Evolutionary conservation across 2,329 filamentous ascomycete species (phyloP).

Genomic region (Podosphaera xanthii): DNA sequence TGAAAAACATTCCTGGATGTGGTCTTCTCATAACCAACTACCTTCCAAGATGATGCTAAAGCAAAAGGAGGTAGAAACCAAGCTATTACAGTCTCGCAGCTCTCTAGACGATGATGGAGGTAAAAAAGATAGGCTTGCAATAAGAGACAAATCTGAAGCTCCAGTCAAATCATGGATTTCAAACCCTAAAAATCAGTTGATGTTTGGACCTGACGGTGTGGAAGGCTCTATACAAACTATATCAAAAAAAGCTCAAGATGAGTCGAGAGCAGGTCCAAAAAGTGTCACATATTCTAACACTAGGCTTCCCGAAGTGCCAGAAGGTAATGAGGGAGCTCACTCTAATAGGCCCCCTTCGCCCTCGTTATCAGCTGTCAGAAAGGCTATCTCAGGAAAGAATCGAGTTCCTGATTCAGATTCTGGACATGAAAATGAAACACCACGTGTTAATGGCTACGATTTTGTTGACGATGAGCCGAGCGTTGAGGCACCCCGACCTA

Average conservation of each 20-base stretch:
- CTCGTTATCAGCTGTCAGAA: slow-evolving; percentile 61
- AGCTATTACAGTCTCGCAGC: slow-evolving; percentile 22
- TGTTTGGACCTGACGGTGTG: slow-evolving; percentile 55
- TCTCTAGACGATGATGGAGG: slow-evolving; percentile 31
- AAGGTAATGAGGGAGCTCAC: slow-evolving; percentile 14
- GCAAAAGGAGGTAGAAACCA: slow-evolving; percentile 37
- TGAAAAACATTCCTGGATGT: slow-evolving; percentile 75
- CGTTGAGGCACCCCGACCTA: slow-evolving; percentile 20
- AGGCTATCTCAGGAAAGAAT: slow-evolving; percentile 57
- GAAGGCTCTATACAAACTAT: slow-evolving; percentile 37
- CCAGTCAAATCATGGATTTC: slow-evolving; percentile 61
- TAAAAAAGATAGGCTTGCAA: slow-evolving; percentile 33
- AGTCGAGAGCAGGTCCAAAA: slow-evolving; percentile 54
- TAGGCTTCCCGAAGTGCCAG: slow-evolving; percentile 34
- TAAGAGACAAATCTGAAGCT: slow-evolving; percentile 44
- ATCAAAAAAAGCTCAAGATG: slow-evolving; percentile 42
- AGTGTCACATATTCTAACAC: slow-evolving; percentile 67
- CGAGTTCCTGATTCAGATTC: slow-evolving; percentile 39
- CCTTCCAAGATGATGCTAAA: slow-evolving; percentile 55
- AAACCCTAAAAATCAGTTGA: slow-evolving; percentile 57
- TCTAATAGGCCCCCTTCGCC: slow-evolving; percentile 46
- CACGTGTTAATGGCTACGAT: slow-evolving; percentile 75
- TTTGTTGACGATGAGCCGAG: slow-evolving; percentile 70
- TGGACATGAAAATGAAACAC: slow-evolving; percentile 45
- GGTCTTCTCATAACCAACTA: slow-evolving; percentile 68